Percentiles rank a stretch among this genome's conserved stretches.
These are phyloP conservation scores for Akanthomyces lecanii DNA, from an alignment of 2,329 filamentous ascomycete species.

Conservation along the genomic window DNA sequence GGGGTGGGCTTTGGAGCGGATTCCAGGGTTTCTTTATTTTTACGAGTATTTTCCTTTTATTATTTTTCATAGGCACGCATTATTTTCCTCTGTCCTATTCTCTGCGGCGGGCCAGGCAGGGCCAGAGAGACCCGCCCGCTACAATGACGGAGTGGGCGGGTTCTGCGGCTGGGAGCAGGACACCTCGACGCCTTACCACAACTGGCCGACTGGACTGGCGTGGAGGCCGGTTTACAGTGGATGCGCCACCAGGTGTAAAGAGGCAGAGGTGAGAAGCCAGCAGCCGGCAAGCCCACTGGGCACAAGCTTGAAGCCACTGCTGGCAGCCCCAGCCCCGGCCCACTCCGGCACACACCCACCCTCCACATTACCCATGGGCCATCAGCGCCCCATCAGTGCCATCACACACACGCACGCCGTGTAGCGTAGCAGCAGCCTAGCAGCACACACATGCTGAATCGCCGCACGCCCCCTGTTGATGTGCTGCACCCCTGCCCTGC, in stretches of 20 bases:
- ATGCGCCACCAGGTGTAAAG: background rate
- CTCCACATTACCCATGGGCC: constrained; percentile 12
- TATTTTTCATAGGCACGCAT: background rate
- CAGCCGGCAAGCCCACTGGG: background rate
- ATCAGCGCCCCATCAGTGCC: constrained; percentile 12
- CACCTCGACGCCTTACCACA: too few species aligned
- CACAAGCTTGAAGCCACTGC: background rate
- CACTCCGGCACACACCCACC: constrained; percentile 12
- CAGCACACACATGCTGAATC: background rate
- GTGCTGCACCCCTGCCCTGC: background rate
- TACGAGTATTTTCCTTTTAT: too few species aligned
- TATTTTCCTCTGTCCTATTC: background rate
- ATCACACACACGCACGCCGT: constrained; percentile 4
- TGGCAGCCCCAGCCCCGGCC: constrained; percentile 13
- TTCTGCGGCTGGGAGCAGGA: background rate
- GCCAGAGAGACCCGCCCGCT: background rate
- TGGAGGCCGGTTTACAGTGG: background rate
- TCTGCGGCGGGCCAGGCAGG: background rate
- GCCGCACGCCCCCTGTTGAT: background rate
- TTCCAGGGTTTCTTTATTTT: background rate
- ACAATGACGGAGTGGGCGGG: constrained; percentile 2
- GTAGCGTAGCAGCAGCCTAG: background rate
- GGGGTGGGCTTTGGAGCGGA: background rate
- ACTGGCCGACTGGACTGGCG: too few species aligned
- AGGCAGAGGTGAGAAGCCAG: background rate